Base-by-base conservation (phyloP, 2,329 filamentous ascomycete genomes). In the Malbranchea zuffiana region DNA sequence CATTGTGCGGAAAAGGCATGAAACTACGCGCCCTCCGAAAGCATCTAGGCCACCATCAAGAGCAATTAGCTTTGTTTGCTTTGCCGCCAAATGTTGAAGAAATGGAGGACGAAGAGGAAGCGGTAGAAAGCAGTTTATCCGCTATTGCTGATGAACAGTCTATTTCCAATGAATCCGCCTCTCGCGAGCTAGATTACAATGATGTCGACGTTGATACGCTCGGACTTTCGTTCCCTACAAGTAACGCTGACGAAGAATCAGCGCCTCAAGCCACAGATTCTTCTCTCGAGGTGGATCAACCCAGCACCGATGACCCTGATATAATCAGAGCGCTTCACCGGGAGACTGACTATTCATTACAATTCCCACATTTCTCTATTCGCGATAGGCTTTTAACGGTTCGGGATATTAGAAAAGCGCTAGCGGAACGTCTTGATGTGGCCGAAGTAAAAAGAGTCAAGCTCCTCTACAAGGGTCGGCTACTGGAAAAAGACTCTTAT, bases 331-430 rank as follows among this genome's bases (percentile, higher is more conserved):
- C 67, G 24, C 59, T 56, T 38, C 61, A 67, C 46, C 61, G 58
- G 34, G 57, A 57, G 35, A 54, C 54, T 26, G 57, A 55, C 18
- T 62, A 66, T 45, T 56, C 57, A 7, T 48, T 67, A 21, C 55
- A 59, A 31, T 67, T 67, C 47, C 57, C 55, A 5, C 54, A 64
- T 16, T 68, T 61, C 43, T 57, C 63, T 5, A 67, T 68, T 48
- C 60, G 60, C 37, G 65, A 68, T 42, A 61, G 61, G 6, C 46
- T 47, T 11, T 47, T 66, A 30, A 62, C 51, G 17, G 55, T 68
- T 21, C 55, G 59, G 21, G 52, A 62, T 13, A 43, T 68, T 29
- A 51, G 65, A 31, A 48, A 55, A 23, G 48, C 51, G 5, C 63
- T 63, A n/a, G 65, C 64, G 1, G 46, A 53, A 26, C 50, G 52